Percentiles rank a stretch among this genome's conserved stretches.
Conservation (phyloP, 176 grass and related monocot genomes). For the Pontederia paniculata region DNA sequence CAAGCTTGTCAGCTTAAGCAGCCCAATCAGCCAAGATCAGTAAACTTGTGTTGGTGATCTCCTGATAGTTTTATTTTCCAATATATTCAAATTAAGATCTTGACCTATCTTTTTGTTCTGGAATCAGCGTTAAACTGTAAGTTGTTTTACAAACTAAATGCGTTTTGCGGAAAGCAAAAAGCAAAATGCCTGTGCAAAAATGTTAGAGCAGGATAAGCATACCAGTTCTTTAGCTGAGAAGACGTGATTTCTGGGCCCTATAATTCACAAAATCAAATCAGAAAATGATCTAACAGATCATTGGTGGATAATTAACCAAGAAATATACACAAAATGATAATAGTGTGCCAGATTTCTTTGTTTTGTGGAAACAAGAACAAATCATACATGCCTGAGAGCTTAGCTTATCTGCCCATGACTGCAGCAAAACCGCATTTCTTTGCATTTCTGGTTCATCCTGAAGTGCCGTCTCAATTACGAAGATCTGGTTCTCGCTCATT, state of each 20-base stretch:
- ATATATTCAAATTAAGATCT: no score
- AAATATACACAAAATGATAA: conserved; percentile 15
- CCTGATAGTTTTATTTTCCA: no score
- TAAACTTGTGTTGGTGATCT: no score
- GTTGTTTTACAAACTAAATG: no score
- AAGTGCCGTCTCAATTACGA: conserved; percentile 68
- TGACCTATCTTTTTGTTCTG: no score
- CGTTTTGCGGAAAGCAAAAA: neutral
- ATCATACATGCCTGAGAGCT: conserved; percentile 38
- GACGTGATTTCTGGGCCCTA: conserved; percentile 89
- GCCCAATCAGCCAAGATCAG: no score
- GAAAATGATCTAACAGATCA: no score
- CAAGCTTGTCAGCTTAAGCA: no score
- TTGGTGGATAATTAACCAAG: neutral
- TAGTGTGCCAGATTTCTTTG: no score
- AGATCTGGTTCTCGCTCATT: conserved; percentile 80
- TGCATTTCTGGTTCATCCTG: conserved; percentile 92
- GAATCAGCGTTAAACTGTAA: no score
- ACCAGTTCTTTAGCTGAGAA: conserved; percentile 98
- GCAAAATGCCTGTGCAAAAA: neutral
- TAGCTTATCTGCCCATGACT: conserved; percentile 72
- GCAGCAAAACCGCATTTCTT: conserved; percentile 49
- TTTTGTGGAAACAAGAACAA: neutral
- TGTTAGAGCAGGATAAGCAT: conserved; percentile 23
- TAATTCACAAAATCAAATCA: conserved; percentile 21